Evolutionary conservation across 2,329 filamentous ascomycete species (phyloP), one percentile per base, ranked within the genome.

Genomic region (Aureobasidium vineae): DNA sequence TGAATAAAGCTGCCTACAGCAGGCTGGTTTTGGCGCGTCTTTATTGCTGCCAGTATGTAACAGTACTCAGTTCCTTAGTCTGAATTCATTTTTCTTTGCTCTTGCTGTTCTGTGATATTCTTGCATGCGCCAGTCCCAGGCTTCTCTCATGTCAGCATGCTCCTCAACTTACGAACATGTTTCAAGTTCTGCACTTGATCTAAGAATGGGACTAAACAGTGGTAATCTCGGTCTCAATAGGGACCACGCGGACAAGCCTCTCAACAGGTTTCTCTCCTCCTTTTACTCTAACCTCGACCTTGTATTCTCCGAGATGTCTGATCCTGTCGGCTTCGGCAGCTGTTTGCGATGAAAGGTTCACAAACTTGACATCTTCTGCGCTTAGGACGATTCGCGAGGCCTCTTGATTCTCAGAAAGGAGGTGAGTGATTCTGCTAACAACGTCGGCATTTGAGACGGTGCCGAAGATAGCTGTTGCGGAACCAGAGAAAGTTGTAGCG

Each of bases 381-480:
- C 75, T 75, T 26, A 86, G 66, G 21, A 81, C 77, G 2, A 86
- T 79, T 21, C 80, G 77, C 38, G 78, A 77, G 33, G 82, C 83
- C 73, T 85, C 80, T 64, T 82, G 79, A 70, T 84, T 82, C 66
- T 80, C 78, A 41, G 79, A 80, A 69, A 86, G 75, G 28, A 80
- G 77, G 49, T 78, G 78, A 67, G 78, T 80, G 65, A 86, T 78
- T 28, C 78, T 80, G 19, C 76, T 73, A 8, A 78, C 79, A 64
- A 87, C 77, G 71, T 87, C 84, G 28, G 77, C 73, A 8, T 80
- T 81, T n/a, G 82, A 82, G 4, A 87, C 83, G 3, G 82, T 84
- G 31, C 84, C 84, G 69, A 84, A 82, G 57, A 83, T 85, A 19
- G 77, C 75, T 23, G 52, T 64, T 73, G 45, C 73, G 70, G 11